Evolutionary conservation across 495 filamentous ascomycete genomes (phyloP), one percentile per base, ranked within the genome.

Genomic region (Penicillium dipodomyicola): DNA sequence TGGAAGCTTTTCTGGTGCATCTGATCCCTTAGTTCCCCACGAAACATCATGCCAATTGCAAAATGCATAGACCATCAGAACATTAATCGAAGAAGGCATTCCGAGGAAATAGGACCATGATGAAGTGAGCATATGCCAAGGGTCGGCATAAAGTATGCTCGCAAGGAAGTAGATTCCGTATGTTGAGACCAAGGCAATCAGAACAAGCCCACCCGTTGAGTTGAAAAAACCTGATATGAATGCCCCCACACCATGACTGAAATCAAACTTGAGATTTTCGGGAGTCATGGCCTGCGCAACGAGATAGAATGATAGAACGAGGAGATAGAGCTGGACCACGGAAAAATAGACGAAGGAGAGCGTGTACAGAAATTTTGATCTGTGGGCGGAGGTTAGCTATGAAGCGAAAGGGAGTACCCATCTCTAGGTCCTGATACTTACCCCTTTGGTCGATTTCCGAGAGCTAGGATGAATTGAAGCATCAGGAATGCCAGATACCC

Each of bases 41-140:
- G 93, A 96, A 47, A 97, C 94, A 74, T 98, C 94, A 75, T 98
- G 94, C 94, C 94, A 98, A 77, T 98, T 98, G 84, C 91, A 93
- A 82, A 96, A 98, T 48, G 79, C 91, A 74, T 98, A 98, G 44
- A 97, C 91, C 79, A 93, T 97, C 59, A 98, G 84, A 59, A 98
- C 92, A 72, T 98, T 98, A 84, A 70, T 94, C 79, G 47, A 92
- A 74, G 63, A 97, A 77, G 74, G 96, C 59, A 63, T 67, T 5
- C 64, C 64, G 2, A 63, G 43, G 20, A 67, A 61, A 35, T 67
- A 97, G 58, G 89, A 82, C 45, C 90, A 89, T 78, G 95, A 97
- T 25, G 92, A 96, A 64, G 91, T 92, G 80, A 98, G 91, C 91
- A 98, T 96, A 80, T 97, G 94, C 92, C 94, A 97, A 12, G 94